phyloP scores from a whole-genome alignment of 306 rosid genomes.

The Begonia loranthoides region DNA sequence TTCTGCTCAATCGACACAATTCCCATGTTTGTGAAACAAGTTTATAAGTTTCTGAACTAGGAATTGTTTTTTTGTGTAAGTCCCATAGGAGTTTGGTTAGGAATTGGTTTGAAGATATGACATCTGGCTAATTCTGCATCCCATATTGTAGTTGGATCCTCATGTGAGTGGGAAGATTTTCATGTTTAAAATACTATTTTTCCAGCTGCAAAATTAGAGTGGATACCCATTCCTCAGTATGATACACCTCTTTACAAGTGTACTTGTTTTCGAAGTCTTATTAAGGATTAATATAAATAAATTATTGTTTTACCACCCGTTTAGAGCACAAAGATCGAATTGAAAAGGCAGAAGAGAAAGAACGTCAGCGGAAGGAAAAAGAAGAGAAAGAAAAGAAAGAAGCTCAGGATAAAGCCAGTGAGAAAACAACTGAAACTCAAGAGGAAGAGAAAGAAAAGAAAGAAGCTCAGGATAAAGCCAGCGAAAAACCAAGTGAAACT shows the following conservation, averaged over 20 bases:
- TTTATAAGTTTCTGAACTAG: not conserved
- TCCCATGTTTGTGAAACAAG: not conserved
- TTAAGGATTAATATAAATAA: not conserved
- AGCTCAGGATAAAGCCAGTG: conserved; percentile 40
- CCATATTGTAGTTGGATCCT: not conserved
- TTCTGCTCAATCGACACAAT: not conserved
- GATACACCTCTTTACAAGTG: too few species aligned
- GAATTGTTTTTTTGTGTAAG: too few species aligned
- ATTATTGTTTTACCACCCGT: conserved; percentile 8
- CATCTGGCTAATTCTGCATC: not conserved
- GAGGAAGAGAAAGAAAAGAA: conserved; percentile 26
- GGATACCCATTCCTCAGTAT: too few species aligned
- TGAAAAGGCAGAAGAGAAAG: conserved; percentile 66
- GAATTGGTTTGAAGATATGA: too few species aligned
- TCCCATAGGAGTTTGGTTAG: too few species aligned
- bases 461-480: conserved; percentile 47
- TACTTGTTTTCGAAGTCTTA: not conserved
- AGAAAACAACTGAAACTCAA: conserved; percentile 21
- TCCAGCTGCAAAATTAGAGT: too few species aligned
- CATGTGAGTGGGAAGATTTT: too few species aligned
- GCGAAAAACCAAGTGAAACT: conserved; percentile 20
- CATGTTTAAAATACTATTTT: too few species aligned
- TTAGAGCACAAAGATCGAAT: conserved; percentile 88
- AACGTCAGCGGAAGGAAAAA: conserved; percentile 44
- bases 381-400: conserved; percentile 42